A percentile compares a stretch with the other conserved stretches of the same genome.
These are phyloP conservation scores for Nasturtium officinale DNA, from an alignment of 345 rosid genomes.

Conservation along the genomic window DNA sequence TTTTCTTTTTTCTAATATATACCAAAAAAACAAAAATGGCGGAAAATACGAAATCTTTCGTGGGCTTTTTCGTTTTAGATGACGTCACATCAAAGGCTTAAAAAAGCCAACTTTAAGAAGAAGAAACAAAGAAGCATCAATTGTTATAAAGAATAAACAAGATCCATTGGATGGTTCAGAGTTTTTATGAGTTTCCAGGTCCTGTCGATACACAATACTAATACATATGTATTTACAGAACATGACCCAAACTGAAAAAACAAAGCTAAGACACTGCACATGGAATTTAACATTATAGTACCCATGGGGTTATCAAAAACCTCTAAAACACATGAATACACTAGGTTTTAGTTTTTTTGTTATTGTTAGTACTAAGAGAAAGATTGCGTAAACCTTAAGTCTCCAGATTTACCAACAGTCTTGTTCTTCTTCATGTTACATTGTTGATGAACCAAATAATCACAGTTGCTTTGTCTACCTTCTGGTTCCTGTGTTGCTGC, in stretches of 20 bases:
- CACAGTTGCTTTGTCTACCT: constrained; percentile 13
- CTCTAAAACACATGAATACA: not conserved
- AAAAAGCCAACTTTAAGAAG: not conserved
- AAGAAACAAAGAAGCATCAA: not conserved
- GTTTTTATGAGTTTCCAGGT: constrained; percentile 19
- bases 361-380: constrained; percentile 13
- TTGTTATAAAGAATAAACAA: constrained; percentile 11
- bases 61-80: constrained; percentile 30
- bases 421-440: constrained; percentile 30
- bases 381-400: constrained; percentile 18
- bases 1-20: too few relatives aligned
- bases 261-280: constrained; percentile 3
- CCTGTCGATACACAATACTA: constrained; percentile 16
- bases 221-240: constrained; percentile 34
- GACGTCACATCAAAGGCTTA: constrained; percentile 18
- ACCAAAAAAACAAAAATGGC: not conserved
- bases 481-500: constrained; percentile 12
- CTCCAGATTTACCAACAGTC: constrained; percentile 8
- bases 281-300: constrained; percentile 8
- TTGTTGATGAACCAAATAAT: constrained; percentile 25
- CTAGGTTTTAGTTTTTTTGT: not conserved
- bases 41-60: constrained; percentile 22
- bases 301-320: constrained; percentile 12
- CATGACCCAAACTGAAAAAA: not conserved
- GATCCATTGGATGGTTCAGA: not conserved